phyloP scores from a whole-genome alignment of 371 early-diverging fungal genomes.

The Phascolomyces articulosus region DNA sequence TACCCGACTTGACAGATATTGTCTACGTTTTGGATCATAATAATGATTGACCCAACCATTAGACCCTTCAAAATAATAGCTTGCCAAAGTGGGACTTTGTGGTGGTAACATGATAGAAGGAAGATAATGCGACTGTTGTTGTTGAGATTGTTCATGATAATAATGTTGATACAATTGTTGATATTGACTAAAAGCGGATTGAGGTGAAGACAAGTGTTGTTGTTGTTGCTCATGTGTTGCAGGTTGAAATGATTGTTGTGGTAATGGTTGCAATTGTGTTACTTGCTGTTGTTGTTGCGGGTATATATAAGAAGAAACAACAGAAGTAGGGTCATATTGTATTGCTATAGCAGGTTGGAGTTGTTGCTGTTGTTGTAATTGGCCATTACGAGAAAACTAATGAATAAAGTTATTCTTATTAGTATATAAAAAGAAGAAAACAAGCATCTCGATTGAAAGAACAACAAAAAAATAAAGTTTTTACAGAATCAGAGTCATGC shows the following conservation, averaged over 20 bases:
- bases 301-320: constrained; percentile 31
- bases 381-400: neutral
- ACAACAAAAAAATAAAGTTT: constrained; percentile 2
- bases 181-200: constrained; percentile 18
- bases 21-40: constrained; percentile 42
- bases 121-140: constrained; percentile 24
- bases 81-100: constrained; percentile 53
- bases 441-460: neutral
- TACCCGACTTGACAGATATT: constrained; percentile 43
- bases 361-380: constrained; percentile 10
- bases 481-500: constrained; percentile 6
- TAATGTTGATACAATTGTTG: constrained; percentile 26
- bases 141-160: constrained; percentile 18
- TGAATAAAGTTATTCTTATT: no score
- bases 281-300: constrained; percentile 32
- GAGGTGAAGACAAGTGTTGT: neutral
- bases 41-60: constrained; percentile 53
- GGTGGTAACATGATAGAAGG: constrained; percentile 57
- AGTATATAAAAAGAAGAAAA: no score
- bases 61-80: constrained; percentile 45
- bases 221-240: constrained; percentile 34
- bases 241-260: constrained; percentile 31
- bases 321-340: constrained; percentile 36
- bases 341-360: constrained; percentile 1
- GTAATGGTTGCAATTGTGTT: neutral